These are phyloP conservation scores for Microascus cirrosus DNA, from an alignment of 2,329 filamentous ascomycete species.

Conservation along the genomic window DNA sequence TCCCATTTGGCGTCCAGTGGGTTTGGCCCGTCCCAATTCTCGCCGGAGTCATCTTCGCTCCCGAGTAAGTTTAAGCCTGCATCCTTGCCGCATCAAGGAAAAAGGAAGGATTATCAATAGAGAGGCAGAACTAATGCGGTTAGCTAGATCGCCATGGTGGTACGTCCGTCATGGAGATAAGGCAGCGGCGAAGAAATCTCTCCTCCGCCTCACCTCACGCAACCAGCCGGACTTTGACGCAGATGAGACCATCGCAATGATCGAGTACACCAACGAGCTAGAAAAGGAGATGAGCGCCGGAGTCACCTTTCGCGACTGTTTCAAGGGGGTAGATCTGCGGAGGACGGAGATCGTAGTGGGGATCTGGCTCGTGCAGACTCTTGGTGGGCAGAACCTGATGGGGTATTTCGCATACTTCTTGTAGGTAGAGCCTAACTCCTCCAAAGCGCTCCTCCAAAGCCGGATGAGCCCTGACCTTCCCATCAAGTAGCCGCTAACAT, in stretches of 20 bases:
- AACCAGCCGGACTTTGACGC: constrained; percentile 19
- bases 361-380: constrained; percentile 36
- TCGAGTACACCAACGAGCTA: constrained; percentile 39
- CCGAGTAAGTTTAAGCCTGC: constrained; percentile 31
- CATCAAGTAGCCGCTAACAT: neutral
- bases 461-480: neutral
- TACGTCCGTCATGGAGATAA: constrained; percentile 30
- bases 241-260: constrained; percentile 35
- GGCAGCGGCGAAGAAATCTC: constrained; percentile 22
- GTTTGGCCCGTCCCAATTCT: constrained; percentile 37
- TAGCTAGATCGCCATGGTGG: constrained; percentile 31
- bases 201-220: constrained; percentile 27
- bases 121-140: neutral
- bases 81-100: neutral
- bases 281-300: constrained; percentile 31
- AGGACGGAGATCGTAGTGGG: constrained; percentile 40
- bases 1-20: constrained; percentile 42
- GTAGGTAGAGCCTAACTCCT: constrained; percentile 7
- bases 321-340: constrained; percentile 38
- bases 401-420: constrained; percentile 35
- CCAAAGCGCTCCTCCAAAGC: neutral
- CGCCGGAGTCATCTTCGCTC: constrained; percentile 30
- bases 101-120: neutral
- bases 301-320: constrained; percentile 36
- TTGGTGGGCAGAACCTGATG: constrained; percentile 37